A percentile compares a stretch with the other conserved stretches of the same genome.
phyloP scores from a whole-genome alignment of 2,329 filamentous ascomycete genomes.

The Cercospora beticola region DNA sequence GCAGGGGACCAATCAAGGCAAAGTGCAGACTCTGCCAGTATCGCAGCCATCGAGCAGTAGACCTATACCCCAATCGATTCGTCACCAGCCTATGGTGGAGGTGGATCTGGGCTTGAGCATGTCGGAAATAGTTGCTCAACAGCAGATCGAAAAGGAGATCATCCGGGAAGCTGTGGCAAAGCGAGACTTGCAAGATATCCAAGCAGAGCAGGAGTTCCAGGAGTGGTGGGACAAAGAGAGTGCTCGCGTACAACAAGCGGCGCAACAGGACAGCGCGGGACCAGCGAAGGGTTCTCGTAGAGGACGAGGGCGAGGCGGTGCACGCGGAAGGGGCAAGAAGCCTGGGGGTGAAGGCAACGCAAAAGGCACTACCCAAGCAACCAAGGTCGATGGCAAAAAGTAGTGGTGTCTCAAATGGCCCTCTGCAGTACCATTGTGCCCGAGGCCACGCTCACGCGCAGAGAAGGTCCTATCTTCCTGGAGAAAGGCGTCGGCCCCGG shows the following conservation, averaged over 20 bases:
- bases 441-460: background rate
- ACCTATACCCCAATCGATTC: constrained; percentile 47
- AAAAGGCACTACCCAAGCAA: background rate
- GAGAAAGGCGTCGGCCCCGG: background rate
- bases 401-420: background rate
- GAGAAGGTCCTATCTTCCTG: background rate
- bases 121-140: constrained; percentile 83
- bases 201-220: constrained; percentile 94
- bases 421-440: background rate
- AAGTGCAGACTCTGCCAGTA: background rate
- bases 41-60: constrained; percentile 38
- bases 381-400: background rate
- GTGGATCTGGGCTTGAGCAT: constrained; percentile 70
- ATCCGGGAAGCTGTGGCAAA: constrained; percentile 84
- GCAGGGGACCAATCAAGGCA: background rate
- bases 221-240: constrained; percentile 94
- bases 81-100: constrained; percentile 60
- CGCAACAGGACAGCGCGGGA: constrained; percentile 22
- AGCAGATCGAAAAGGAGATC: constrained; percentile 78
- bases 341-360: constrained; percentile 8
- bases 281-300: constrained; percentile 23
- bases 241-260: constrained; percentile 53
- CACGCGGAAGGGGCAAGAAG: constrained; percentile 18
- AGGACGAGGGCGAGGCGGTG: constrained; percentile 24
- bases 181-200: constrained; percentile 87